Conservation (phyloP, 73 alveolate genomes). For the Paramecium octaurelia region DNA sequence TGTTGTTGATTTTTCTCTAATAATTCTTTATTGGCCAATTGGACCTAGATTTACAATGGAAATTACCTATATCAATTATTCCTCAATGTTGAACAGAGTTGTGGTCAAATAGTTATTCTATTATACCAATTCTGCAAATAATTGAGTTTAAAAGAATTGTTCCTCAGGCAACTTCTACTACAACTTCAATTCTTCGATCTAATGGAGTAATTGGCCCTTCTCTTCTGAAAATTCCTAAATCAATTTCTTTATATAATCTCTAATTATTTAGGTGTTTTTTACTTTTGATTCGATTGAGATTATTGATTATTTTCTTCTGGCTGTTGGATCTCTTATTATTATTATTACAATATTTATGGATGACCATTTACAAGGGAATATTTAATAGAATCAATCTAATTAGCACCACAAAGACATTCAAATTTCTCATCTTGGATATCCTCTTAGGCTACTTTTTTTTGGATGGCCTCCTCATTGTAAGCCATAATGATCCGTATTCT, state of each 20-base stretch:
- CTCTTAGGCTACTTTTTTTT: constrained; percentile 7
- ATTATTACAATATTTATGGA: background rate
- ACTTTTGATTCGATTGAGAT: background rate
- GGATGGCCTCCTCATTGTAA: background rate
- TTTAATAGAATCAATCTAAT: constrained; percentile 2
- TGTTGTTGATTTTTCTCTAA: background rate
- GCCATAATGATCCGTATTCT: constrained; percentile 24
- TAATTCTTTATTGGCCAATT: background rate
- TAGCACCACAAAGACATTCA: constrained; percentile 45
- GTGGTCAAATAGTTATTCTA: background rate
- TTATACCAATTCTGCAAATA: constrained; percentile 20
- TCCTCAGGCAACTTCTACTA: background rate
- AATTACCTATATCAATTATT: background rate
- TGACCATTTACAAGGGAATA: background rate
- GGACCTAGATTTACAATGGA: background rate
- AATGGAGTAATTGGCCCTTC: background rate
- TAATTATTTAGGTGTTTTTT: background rate
- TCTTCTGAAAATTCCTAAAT: background rate
- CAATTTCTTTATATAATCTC: background rate
- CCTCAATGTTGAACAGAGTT: background rate
- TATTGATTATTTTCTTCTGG: background rate
- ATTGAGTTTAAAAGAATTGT: background rate
- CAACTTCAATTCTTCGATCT: constrained; percentile 3
- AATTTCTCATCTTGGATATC: background rate
- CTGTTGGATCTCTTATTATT: background rate